Base-by-base conservation (phyloP, 2,329 filamentous ascomycete species). In the Cladosporium phlei region DNA sequence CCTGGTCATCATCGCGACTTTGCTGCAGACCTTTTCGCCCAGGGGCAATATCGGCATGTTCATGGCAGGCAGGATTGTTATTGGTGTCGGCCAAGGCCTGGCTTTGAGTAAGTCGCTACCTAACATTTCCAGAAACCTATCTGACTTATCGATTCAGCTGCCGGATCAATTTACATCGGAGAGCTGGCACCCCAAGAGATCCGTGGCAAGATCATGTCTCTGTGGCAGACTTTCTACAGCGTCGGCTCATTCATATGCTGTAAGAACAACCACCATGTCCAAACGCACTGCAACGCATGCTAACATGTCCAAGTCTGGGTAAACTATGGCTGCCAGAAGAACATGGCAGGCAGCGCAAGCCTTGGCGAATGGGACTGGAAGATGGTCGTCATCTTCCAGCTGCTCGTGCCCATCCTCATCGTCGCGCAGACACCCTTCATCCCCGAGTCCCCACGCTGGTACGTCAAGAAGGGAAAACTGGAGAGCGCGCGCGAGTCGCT, bases 311-410 rank as follows among this genome's bases (percentile, higher is more conserved):
- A 78, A 40, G 82, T 79, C 68, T 77, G 73, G 81, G 78, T 85
- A 59, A 81, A 80, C 61, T 86, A 76, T 55, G 82, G 75, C 12
- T 79, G 78, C 60, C 73, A 73, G 27, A 71, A 79, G 58, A 68
- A 84, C 63, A 68, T 70, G 33, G 55, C 67, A 32, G 29, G 14
- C 5, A 44, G 30, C 6, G 30, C 22, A n/a, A 68, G 55, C 32
- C 74, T 86, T 4, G 83, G 83, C 29, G 71, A 87, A 55, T 59
- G 83, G 83, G 82, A 86, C 64, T 86, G 83, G 83, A 79, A 77
- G 57, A 77, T 85, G 70, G 80, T 86, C 11, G 78, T 86, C 52
- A 80, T 87, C 52, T 86, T 86, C 71, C 83, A 87, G 66, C 71
- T 85, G 38, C 64, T 87, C n/a, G 74, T 85, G 19, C 83, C 83